Percentiles rank a stretch among this genome's conserved stretches.
Evolutionary conservation across 768 basidiomycete species (phyloP).

Genomic region (Leccinum arenicola): DNA sequence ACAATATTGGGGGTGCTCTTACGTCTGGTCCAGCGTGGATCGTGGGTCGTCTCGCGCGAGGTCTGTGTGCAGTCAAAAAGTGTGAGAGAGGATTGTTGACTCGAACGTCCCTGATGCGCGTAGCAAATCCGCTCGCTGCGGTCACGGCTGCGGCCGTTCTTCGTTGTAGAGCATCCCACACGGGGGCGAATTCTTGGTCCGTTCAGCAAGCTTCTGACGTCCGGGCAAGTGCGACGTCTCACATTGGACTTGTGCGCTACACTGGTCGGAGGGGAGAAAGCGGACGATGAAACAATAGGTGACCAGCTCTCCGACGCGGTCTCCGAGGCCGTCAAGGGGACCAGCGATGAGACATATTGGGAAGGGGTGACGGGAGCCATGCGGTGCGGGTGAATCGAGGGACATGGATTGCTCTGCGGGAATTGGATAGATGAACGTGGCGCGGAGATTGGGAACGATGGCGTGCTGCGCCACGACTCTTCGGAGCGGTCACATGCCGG

Average conservation of each 20-base stretch:
- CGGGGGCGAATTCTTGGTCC: conserved; percentile 77
- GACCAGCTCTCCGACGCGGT: conserved; percentile 23
- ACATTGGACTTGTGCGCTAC: conserved; percentile 60
- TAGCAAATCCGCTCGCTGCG: conserved; percentile 52
- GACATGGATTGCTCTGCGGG: neutral
- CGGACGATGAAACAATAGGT: conserved; percentile 6
- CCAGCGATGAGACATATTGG: conserved; percentile 29
- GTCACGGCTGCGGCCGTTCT: conserved; percentile 74
- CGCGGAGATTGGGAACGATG: conserved; percentile 2
- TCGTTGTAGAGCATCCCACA: conserved; percentile 69
- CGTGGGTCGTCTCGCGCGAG: conserved; percentile 40
- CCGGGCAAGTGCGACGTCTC: conserved; percentile 45
- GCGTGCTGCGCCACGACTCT: conserved; percentile 5
- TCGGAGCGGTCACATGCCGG: neutral
- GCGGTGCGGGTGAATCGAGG: conserved; percentile 27
- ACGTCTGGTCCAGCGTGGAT: conserved; percentile 54
- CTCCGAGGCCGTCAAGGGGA: conserved; percentile 26
- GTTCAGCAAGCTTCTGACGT: conserved; percentile 60
- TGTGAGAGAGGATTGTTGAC: conserved; percentile 5
- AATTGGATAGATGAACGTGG: neutral
- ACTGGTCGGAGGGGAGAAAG: conserved; percentile 19
- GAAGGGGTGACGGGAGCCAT: conserved; percentile 32
- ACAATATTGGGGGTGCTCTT: conserved; percentile 62
- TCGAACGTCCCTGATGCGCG: conserved; percentile 14
- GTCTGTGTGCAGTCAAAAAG: conserved; percentile 33